phyloP scores from a whole-genome alignment of 495 filamentous ascomycete genomes.

The Rostrohypoxylon terebratum region DNA sequence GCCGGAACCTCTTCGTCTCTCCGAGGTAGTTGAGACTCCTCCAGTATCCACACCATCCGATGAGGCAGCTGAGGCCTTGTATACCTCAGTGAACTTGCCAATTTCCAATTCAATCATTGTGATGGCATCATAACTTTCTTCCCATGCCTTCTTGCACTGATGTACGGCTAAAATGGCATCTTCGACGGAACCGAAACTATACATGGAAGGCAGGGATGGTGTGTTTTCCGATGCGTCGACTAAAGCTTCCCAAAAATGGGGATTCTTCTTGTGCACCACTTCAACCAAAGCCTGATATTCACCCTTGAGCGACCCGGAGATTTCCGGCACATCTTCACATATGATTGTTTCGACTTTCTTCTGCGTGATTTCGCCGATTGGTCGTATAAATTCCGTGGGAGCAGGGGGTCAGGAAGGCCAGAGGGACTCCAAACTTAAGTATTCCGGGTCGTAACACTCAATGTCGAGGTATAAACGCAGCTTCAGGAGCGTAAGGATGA shows the following conservation, averaged over 20 bases:
- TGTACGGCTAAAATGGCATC: not conserved
- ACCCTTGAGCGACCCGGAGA: not conserved
- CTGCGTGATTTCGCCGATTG: conserved; percentile 2
- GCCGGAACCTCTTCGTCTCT: not conserved
- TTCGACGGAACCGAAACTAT: conserved; percentile 3
- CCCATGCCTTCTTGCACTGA: not conserved
- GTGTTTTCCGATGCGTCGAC: not conserved
- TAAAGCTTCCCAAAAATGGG: conserved; percentile 4
- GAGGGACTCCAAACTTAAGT: not conserved
- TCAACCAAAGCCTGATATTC: conserved; percentile 1
- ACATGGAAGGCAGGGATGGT: not conserved
- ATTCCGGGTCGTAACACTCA: not conserved
- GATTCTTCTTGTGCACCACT: not conserved
- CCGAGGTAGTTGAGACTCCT: not conserved
- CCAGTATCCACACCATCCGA: conserved; percentile 5
- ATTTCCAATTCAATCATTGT: conserved; percentile 2
- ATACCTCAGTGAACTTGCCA: not conserved
- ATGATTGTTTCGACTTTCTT: conserved; percentile 6
- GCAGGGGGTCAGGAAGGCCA: not conserved
- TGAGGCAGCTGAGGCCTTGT: not conserved
- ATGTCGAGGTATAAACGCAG: conserved; percentile 9
- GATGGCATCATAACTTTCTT: conserved; percentile 11
- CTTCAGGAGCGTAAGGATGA: conserved; percentile 4
- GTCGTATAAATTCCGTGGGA: not conserved
- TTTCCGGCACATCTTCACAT: conserved; percentile 1